Evolutionary conservation across 331 rosid genomes (phyloP), one percentile per base, ranked within the genome.

Genomic region (Saraca asoca): DNA sequence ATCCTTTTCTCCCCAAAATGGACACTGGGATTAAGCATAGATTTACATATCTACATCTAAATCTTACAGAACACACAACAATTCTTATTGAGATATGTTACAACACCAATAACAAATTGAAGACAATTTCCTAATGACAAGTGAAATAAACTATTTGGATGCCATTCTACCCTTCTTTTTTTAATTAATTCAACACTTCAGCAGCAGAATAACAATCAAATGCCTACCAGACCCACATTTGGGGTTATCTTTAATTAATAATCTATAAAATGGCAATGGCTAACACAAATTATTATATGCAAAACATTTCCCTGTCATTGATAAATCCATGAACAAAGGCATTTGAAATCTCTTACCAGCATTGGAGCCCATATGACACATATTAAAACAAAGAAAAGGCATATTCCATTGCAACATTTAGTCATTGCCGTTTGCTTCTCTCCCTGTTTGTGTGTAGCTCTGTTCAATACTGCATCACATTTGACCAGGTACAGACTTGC

Each of bases 311-410:
- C 43, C 18, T 14, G 19, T 17, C 42, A 73, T 48, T 41, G 68
- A 59, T 24, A 62, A 62, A 37, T 51, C 11, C 11, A 58, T 64
- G 51, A 69, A 51, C 45, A 45, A 52, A 58, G 51, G 20, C 37
- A 64, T 43, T 43, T 52, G 57, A 48, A 60, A 62, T 78, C 49
- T 46, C 89, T 78, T 80, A 94, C 99, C 97, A 88, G 88, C 99
- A 94, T 94, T 15, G 99, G 99, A 71, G 99, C 97, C 99, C 99
- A 94, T 72, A 94, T 90, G 59, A 94, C 99, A 66, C 92, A 88
- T 11, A 94, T 79, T 72, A 94, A 72, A 65, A 94, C 77, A 63
- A 94, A 94, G 83, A 94, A 85, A 48, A 94, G 82, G 76, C 97
- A 94, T 57, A 94, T 94, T 50, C 99, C 99, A 66, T 86, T 94